phyloP scores from a whole-genome alignment of 495 filamentous ascomycete species.

The Margaritispora aquatica region DNA sequence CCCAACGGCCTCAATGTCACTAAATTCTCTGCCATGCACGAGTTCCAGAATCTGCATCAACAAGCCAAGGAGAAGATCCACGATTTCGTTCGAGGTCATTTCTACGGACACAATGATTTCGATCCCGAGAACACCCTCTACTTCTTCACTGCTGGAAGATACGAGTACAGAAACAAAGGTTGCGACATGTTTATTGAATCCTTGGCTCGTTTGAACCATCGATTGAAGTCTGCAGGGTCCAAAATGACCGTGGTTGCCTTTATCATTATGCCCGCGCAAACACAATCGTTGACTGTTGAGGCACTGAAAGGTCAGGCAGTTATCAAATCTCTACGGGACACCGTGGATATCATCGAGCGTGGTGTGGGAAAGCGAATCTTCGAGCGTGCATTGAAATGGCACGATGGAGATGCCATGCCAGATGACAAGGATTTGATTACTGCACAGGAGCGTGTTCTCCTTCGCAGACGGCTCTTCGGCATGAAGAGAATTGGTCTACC shows the following conservation, averaged over 20 bases:
- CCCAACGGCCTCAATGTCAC: conserved; percentile 98
- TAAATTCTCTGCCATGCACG: conserved; percentile 97
- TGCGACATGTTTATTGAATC: conserved; percentile 99
- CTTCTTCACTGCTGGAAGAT: conserved; percentile 92
- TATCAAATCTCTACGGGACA: conserved; percentile 91
- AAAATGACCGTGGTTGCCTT: conserved; percentile 98
- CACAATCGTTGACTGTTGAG: conserved; percentile 92
- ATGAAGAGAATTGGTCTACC: conserved; percentile 90
- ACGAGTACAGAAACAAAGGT: conserved; percentile 97
- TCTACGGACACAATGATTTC: conserved; percentile 97
- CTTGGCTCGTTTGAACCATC: conserved; percentile 87
- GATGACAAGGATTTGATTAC: conserved; percentile 94
- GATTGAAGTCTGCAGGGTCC: conserved; percentile 75
- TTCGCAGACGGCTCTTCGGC: conserved; percentile 85
- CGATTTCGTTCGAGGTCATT: conserved; percentile 96
- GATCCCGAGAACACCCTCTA: conserved; percentile 96
- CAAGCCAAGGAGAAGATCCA: conserved; percentile 96
- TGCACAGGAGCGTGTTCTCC: conserved; percentile 85
- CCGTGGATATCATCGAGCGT: conserved; percentile 81
- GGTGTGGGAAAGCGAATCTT: conserved; percentile 91
- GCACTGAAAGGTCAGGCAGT: conserved; percentile 94
- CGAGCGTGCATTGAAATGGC: conserved; percentile 88
- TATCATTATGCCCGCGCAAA: conserved; percentile 98
- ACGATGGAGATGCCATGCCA: conserved; percentile 84
- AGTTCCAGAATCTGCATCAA: conserved; percentile 97